Percentiles rank a stretch among this genome's conserved stretches.
phyloP scores from a whole-genome alignment of 2,329 filamentous ascomycete genomes.

The Colletotrichum aenigma region DNA sequence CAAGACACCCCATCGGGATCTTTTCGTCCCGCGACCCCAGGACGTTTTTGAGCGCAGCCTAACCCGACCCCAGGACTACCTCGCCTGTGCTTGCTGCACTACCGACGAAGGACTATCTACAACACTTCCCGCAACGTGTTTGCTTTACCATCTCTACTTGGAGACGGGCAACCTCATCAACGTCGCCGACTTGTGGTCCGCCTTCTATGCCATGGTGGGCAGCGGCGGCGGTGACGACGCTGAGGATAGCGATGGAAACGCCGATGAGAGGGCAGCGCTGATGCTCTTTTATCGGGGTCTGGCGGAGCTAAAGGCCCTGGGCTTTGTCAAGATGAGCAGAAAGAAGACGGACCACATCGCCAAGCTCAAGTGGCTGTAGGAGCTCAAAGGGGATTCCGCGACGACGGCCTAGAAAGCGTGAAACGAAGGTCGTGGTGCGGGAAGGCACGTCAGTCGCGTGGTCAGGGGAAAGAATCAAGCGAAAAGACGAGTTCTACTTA shows the following conservation, averaged over 20 bases:
- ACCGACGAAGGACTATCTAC: conserved; percentile 55
- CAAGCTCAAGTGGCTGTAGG: conserved; percentile 80
- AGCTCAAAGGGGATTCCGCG: conserved; percentile 8
- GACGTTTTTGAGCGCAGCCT: conserved; percentile 74
- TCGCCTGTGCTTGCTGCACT: conserved; percentile 74
- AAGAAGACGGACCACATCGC: conserved; percentile 93
- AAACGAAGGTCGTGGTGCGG: not conserved
- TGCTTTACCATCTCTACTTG: conserved; percentile 79
- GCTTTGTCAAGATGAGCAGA: conserved; percentile 86
- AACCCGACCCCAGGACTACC: conserved; percentile 75
- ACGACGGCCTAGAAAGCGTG: not conserved
- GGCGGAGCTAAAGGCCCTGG: conserved; percentile 84
- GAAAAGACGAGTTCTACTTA: not conserved
- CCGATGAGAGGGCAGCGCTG: conserved; percentile 62
- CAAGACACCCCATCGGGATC: conserved; percentile 70
- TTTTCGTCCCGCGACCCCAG: conserved; percentile 77
- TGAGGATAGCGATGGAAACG: conserved; percentile 39
- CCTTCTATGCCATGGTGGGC: conserved; percentile 70
- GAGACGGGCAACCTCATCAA: conserved; percentile 81
- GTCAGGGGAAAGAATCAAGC: too few relatives aligned
- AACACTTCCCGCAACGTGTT: conserved; percentile 71
- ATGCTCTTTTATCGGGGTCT: conserved; percentile 84
- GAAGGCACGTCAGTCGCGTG: not conserved
- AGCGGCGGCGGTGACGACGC: conserved; percentile 41
- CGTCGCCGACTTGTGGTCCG: conserved; percentile 78